Evolutionary conservation across 225 moss, liverwort and hornwort species (phyloP).

Genomic region (Polytrichum formosum): DNA sequence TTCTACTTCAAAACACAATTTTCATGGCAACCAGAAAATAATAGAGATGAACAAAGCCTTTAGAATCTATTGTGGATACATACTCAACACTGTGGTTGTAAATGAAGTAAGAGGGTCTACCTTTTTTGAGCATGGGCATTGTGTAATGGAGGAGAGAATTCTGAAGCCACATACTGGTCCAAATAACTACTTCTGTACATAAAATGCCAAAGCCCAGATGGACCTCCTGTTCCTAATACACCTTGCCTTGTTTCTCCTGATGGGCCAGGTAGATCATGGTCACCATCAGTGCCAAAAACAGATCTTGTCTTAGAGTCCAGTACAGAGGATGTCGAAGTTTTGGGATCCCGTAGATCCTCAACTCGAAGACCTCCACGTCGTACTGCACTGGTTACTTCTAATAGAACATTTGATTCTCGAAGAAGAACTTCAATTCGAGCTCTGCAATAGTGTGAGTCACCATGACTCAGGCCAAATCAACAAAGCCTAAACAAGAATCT

Average conservation of each 20-base stretch:
- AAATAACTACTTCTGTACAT: conserved; percentile 90
- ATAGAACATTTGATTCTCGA: conserved; percentile 77
- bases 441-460: conserved; percentile 33
- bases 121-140: conserved; percentile 74
- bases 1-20: too few species aligned
- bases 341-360: conserved; percentile 71
- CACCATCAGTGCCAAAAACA: conserved; percentile 40
- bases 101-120: conserved; percentile 18
- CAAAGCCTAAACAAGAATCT: neutral
- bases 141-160: conserved; percentile 83
- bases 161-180: conserved; percentile 93
- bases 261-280: conserved; percentile 38
- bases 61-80: too few species aligned
- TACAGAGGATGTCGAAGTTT: conserved; percentile 22
- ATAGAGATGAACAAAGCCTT: too few species aligned
- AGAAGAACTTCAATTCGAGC: conserved; percentile 75
- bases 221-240: conserved; percentile 65
- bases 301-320: conserved; percentile 39
- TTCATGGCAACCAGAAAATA: too few species aligned
- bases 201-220: conserved; percentile 93
- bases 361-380: conserved; percentile 76
- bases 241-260: conserved; percentile 29
- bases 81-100: too few species aligned
- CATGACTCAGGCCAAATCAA: neutral
- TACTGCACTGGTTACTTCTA: conserved; percentile 67